Conservation (phyloP, 2,329 filamentous ascomycete species). For the Hypoxylon sp. region DNA sequence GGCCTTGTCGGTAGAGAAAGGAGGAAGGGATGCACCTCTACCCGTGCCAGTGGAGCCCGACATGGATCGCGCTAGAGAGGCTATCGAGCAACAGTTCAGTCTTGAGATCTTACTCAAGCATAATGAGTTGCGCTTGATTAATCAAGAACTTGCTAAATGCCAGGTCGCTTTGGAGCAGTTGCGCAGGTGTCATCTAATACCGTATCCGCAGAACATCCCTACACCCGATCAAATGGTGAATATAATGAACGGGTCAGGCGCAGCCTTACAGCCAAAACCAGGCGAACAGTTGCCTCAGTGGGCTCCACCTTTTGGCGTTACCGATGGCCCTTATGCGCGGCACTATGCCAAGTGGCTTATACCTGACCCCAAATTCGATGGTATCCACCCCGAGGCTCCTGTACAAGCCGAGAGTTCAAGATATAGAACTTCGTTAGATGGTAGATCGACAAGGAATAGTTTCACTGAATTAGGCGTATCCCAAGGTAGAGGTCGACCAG, state of each 20-base stretch:
- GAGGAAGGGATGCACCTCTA: constrained; percentile 32
- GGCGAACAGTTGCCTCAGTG: constrained; percentile 79
- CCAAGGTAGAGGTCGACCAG: constrained; percentile 66
- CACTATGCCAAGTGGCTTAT: constrained; percentile 98
- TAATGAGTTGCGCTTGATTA: constrained; percentile 91
- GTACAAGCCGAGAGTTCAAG: constrained; percentile 60
- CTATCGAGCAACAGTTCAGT: constrained; percentile 88
- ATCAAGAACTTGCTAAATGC: constrained; percentile 96
- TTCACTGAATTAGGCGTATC: constrained; percentile 67
- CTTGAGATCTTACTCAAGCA: constrained; percentile 95
- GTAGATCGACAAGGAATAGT: constrained; percentile 84
- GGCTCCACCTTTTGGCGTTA: constrained; percentile 90
- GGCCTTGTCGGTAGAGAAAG: constrained; percentile 45
- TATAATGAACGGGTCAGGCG: constrained; percentile 81
- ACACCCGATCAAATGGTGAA: constrained; percentile 77
- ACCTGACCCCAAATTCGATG: constrained; percentile 89
- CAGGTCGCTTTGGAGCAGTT: constrained; percentile 94
- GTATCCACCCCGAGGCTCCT: constrained; percentile 66
- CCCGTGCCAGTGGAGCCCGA: constrained; percentile 47
- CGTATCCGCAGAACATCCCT: constrained; percentile 81
- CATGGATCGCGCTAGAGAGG: constrained; percentile 74
- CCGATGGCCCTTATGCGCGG: constrained; percentile 91
- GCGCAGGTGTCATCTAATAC: constrained; percentile 91
- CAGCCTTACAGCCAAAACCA: constrained; percentile 73
- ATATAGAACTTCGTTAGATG: constrained; percentile 71